These are phyloP conservation scores for Aureobasidium sp. DNA, from an alignment of 2,329 filamentous ascomycete species.

Conservation along the genomic window DNA sequence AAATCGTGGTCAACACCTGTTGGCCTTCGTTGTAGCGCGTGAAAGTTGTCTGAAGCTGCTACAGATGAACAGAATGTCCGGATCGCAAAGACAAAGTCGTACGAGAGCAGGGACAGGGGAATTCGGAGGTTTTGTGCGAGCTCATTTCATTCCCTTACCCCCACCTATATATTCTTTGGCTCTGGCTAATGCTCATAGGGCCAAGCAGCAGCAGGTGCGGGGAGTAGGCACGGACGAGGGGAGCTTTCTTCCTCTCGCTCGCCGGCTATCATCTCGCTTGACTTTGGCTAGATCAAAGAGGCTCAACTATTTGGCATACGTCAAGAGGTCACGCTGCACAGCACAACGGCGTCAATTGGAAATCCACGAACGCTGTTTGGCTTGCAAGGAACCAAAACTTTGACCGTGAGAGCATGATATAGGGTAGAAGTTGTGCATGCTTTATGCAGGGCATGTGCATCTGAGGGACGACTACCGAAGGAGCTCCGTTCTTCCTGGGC, in stretches of 20 bases:
- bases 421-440: not conserved
- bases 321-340: slow-evolving; percentile 1
- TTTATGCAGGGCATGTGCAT: not conserved
- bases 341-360: not conserved
- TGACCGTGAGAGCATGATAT: not conserved
- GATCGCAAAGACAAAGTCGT: not conserved
- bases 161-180: slow-evolving; percentile 1
- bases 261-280: not conserved
- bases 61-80: not conserved
- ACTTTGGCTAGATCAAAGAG: slow-evolving; percentile 1
- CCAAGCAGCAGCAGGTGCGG: not conserved
- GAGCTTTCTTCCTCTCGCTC: not conserved
- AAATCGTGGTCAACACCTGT: not conserved
- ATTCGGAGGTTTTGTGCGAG: not conserved
- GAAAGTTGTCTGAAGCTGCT: slow-evolving; percentile 8
- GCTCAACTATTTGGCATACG: slow-evolving; percentile 4
- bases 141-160: slow-evolving; percentile 5
- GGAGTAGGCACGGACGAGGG: slow-evolving; percentile 3
- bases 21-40: not conserved
- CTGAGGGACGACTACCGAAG: not conserved
- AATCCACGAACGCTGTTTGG: not conserved
- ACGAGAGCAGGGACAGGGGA: not conserved
- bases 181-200: not conserved
- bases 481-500: not conserved
- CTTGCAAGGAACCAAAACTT: not conserved